Percentiles rank a stretch among this genome's conserved stretches.
These are phyloP conservation scores for Ascochyta lentis DNA, from an alignment of 2,329 filamentous ascomycete species.

Conservation along the genomic window DNA sequence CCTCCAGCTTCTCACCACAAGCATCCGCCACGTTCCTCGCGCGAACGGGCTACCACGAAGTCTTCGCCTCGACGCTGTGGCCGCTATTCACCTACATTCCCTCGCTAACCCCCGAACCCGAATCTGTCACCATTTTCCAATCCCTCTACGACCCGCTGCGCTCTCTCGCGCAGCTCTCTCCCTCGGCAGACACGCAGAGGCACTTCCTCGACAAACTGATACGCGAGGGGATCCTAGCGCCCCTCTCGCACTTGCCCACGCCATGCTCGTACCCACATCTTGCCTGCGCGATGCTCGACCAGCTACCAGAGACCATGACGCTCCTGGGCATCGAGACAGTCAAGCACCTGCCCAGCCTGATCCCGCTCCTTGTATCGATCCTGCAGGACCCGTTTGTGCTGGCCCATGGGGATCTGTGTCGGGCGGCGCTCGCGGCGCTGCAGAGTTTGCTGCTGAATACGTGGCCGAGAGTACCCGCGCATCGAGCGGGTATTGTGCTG, in stretches of 20 bases:
- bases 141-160: conserved; percentile 72
- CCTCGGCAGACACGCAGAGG: conserved; percentile 3
- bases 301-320: conserved; percentile 59
- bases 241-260: conserved; percentile 61
- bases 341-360: conserved; percentile 72
- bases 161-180: conserved; percentile 52
- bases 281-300: conserved; percentile 62
- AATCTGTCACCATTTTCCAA: conserved; percentile 69
- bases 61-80: conserved; percentile 73
- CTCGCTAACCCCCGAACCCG: conserved; percentile 73
- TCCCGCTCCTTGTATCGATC: conserved; percentile 70
- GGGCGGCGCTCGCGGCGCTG: conserved; percentile 61
- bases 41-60: conserved; percentile 63
- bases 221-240: conserved; percentile 52
- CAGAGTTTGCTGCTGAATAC: conserved; percentile 66
- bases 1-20: conserved; percentile 29
- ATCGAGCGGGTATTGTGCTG: conserved; percentile 69
- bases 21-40: conserved; percentile 58
- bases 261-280: conserved; percentile 62
- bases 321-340: conserved; percentile 67
- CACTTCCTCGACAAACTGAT: conserved; percentile 55
- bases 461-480: conserved; percentile 72
- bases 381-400: conserved; percentile 73
- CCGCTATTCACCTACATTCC: conserved; percentile 80
- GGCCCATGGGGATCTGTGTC: conserved; percentile 61